phyloP scores from a whole-genome alignment of 257 asterid genomes.

The Solanum ossicruentum region DNA sequence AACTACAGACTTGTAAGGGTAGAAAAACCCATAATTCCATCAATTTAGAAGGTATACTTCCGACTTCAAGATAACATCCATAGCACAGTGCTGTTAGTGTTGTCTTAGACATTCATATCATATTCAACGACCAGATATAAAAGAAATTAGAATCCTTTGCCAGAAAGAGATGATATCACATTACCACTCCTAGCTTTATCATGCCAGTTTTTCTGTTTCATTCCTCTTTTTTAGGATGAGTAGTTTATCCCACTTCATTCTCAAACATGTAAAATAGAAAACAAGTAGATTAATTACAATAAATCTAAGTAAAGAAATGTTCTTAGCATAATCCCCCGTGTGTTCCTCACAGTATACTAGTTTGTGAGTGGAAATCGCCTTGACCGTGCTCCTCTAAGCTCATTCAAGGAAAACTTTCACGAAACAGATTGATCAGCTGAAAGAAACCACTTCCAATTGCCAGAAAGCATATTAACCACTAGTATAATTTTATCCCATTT shows the following conservation, averaged over 20 bases:
- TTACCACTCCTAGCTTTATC: too few relatives aligned
- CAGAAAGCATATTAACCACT: background rate
- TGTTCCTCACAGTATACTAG: background rate
- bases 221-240: background rate
- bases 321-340: background rate
- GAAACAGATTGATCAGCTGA: background rate
- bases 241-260: background rate
- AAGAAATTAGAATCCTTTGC: too few relatives aligned
- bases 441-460: background rate
- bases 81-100: too few relatives aligned
- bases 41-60: background rate
- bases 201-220: background rate
- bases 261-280: background rate
- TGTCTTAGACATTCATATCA: too few relatives aligned
- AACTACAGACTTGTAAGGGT: background rate
- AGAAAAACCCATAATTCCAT: background rate
- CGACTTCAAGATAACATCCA: background rate
- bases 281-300: background rate
- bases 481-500: background rate
- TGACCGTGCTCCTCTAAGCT: background rate
- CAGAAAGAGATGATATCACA: too few relatives aligned
- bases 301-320: background rate
- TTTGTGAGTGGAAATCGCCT: background rate
- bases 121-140: too few relatives aligned
- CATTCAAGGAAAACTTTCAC: background rate